Conservation (phyloP, 2,329 filamentous ascomycete species). For the Echinosphaeria canescens region DNA sequence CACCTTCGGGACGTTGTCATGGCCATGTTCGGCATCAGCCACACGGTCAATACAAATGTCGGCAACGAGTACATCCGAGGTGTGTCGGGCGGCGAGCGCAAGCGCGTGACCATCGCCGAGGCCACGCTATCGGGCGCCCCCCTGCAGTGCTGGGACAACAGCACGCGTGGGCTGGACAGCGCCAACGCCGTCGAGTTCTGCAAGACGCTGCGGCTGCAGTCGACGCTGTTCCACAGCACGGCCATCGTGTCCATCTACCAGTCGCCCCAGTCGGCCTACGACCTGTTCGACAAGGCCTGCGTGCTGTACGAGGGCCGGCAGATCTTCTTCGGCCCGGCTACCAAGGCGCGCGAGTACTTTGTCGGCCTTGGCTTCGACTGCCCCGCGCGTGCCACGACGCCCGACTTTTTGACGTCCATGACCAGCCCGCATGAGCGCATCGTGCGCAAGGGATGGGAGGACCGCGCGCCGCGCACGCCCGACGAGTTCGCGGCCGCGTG, state of each 20-base stretch:
- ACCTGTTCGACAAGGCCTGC: slow-evolving; percentile 35
- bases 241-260: slow-evolving; percentile 58
- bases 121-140: slow-evolving; percentile 34
- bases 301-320: slow-evolving; percentile 38
- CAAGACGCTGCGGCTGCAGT: slow-evolving; percentile 44
- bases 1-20: slow-evolving; percentile 52
- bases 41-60: slow-evolving; percentile 51
- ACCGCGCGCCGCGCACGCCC: slow-evolving; percentile 31
- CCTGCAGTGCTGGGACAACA: slow-evolving; percentile 51
- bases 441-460: slow-evolving; percentile 31
- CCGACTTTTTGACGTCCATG: slow-evolving; percentile 54
- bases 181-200: slow-evolving; percentile 60
- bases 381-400: slow-evolving; percentile 42
- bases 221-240: slow-evolving; percentile 43
- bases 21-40: slow-evolving; percentile 54
- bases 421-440: slow-evolving; percentile 35
- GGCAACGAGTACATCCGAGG: slow-evolving; percentile 58
- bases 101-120: slow-evolving; percentile 42
- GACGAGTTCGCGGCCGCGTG: slow-evolving; percentile 38
- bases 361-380: slow-evolving; percentile 44
- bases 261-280: slow-evolving; percentile 41
- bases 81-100: slow-evolving; percentile 53
- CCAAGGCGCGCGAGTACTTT: slow-evolving; percentile 41
- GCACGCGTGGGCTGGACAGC: slow-evolving; percentile 50
- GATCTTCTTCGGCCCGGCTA: slow-evolving; percentile 39